Evolutionary conservation across 2,329 filamentous ascomycete species (phyloP), one percentile per base, ranked within the genome.

Genomic region (Aspergillus ochraceoroseus): DNA sequence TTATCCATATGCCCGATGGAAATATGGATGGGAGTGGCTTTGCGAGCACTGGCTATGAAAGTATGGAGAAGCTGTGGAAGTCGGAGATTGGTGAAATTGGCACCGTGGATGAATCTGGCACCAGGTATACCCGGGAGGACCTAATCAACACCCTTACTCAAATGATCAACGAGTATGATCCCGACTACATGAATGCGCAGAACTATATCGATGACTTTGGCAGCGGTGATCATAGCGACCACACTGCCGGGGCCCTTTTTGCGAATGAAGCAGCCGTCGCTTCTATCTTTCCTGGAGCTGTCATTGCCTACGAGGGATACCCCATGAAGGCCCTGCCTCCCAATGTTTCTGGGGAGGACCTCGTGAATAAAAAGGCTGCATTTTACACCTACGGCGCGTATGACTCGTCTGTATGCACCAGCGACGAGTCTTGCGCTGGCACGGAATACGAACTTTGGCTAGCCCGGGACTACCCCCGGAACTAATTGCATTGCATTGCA

Each of bases 181-280:
- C 38, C 2, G 31, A 35, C 4, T 14, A 7, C 4, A 4, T 46
- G 1, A 32, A 35, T 13, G 13, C 38, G n/a, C 34, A 15, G 8
- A 28, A 46, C 25, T 42, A 38, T 18, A 31, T 31, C 12, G 12
- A 32, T 27, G 43, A 26, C 6, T 44, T 39, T 31, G 41, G 35
- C 7, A 13, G 20, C 4, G 25, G 34, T 2, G 43, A 46, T 9
- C 43, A 46, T 22, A 46, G 43, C 34, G 43, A 46, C 12, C 43
- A 46, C 27, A 22, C 28, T 13, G 14, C 33, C 3, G 19, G 22
- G 1, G 43, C 18, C 12, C 18, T 29, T 6, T 46, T 35, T 19
- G 41, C 18, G 9, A 26, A 34, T 9, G 15, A 32, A 15, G 34
- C 35, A 5, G 29, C 18, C 7, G 12, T 8, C 11, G 9, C 8